A percentile compares a stretch with the other conserved stretches of the same genome.
phyloP scores from a whole-genome alignment of 306 rosid genomes.

The Myrica gale region DNA sequence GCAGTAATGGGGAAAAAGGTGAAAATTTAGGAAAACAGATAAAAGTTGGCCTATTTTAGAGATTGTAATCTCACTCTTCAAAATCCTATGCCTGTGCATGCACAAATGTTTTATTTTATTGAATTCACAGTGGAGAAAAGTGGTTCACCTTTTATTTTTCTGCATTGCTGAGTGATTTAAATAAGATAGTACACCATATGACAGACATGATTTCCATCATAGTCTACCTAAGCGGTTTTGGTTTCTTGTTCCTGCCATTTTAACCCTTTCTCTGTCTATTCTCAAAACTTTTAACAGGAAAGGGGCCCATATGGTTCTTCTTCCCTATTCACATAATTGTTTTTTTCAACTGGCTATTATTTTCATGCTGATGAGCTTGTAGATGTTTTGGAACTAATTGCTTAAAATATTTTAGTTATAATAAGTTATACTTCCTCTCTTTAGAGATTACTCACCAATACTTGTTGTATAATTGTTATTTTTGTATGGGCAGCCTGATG shows the following conservation, averaged over 20 bases:
- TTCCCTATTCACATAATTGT: too few relatives aligned
- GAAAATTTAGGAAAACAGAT: not conserved
- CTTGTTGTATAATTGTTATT: not conserved
- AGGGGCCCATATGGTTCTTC: not conserved
- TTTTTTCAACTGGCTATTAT: not conserved
- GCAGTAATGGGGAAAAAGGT: not conserved
- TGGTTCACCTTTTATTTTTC: not conserved
- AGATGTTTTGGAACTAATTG: not conserved
- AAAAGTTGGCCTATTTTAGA: not conserved
- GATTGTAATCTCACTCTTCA: not conserved
- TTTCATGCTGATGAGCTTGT: not conserved
- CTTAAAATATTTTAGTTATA: not conserved
- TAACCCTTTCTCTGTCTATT: not conserved
- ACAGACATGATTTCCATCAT: not conserved
- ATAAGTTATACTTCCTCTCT: not conserved
- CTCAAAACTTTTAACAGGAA: not conserved
- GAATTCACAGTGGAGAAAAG: not conserved
- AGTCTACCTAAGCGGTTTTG: not conserved
- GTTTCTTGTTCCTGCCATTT: not conserved
- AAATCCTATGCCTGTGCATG: not conserved
- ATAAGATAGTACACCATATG: not conserved
- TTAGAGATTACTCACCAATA: not conserved
- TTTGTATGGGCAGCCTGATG: slow-evolving; percentile 52
- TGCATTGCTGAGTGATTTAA: not conserved
- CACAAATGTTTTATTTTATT: not conserved